Percentiles rank a stretch among this genome's conserved stretches.
Evolutionary conservation across 1,284 basidiomycete species (phyloP).

Genomic region (Heterobasidion irregulare): DNA sequence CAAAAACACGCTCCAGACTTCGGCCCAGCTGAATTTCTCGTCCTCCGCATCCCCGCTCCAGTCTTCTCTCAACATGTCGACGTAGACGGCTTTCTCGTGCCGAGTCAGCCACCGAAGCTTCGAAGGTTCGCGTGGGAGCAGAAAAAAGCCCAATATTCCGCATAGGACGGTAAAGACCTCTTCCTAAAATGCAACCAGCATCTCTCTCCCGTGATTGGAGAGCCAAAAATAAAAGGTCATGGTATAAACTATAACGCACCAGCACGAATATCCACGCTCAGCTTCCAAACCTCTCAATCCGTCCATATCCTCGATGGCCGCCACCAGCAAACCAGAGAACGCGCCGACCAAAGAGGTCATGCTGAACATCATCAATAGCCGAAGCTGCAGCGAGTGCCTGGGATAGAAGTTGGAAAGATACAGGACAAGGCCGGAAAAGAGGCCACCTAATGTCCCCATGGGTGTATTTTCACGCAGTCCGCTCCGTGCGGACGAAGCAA

Average conservation of each 20-base stretch:
- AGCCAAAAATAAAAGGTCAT: too few species aligned
- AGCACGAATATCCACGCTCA: conserved; percentile 67
- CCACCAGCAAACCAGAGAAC: conserved; percentile 57
- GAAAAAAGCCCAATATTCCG: too few species aligned
- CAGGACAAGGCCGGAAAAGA: conserved; percentile 53
- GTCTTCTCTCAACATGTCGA: conserved; percentile 23
- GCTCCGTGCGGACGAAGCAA: neutral
- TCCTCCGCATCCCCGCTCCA: conserved; percentile 16
- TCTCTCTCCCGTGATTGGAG: too few species aligned
- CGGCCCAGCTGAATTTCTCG: conserved; percentile 17
- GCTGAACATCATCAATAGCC: conserved; percentile 49
- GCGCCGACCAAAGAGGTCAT: conserved; percentile 50
- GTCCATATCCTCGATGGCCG: conserved; percentile 45
- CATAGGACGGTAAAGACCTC: conserved; percentile 34
- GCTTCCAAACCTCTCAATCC: conserved; percentile 35
- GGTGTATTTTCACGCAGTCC: neutral
- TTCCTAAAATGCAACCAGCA: conserved; percentile 19
- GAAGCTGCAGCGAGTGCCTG: conserved; percentile 44
- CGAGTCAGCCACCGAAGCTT: conserved; percentile 25
- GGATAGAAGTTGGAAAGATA: conserved; percentile 54
- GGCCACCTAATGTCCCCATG: conserved; percentile 25
- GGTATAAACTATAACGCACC: conserved; percentile 15
- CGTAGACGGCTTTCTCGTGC: conserved; percentile 25
- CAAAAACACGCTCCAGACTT: conserved; percentile 21
- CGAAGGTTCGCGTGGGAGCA: conserved; percentile 33